phyloP scores from a whole-genome alignment of 1,284 basidiomycete species.

The Ustilago nuda region DNA sequence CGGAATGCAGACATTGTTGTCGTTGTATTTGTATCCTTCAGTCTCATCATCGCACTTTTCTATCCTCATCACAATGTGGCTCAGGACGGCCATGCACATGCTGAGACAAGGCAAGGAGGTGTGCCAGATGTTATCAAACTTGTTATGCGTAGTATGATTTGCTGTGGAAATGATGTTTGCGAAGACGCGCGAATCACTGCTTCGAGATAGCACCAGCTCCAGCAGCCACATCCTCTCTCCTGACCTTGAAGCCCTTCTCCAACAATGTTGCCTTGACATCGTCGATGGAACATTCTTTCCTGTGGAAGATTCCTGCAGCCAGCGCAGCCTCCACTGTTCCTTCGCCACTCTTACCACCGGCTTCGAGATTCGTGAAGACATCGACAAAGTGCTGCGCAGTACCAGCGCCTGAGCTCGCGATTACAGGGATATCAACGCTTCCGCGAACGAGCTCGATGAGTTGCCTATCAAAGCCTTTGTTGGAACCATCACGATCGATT shows the following conservation, averaged over 20 bases:
- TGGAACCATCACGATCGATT: slow-evolving; percentile 95
- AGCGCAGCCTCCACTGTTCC: slow-evolving; percentile 84
- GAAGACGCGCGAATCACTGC: slow-evolving; percentile 13
- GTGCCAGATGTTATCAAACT: neutral
- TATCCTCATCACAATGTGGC: neutral
- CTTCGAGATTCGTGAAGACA: slow-evolving; percentile 71
- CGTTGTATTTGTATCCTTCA: slow-evolving; percentile 19
- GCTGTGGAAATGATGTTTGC: neutral
- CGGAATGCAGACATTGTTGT: neutral
- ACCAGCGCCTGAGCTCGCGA: slow-evolving; percentile 92
- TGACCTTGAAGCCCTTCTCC: slow-evolving; percentile 53
- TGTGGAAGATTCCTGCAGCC: slow-evolving; percentile 97
- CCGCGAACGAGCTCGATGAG: slow-evolving; percentile 79
- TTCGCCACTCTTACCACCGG: slow-evolving; percentile 42
- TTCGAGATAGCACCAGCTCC: slow-evolving; percentile 52
- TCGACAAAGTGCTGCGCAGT: slow-evolving; percentile 83
- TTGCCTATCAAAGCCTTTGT: slow-evolving; percentile 90
- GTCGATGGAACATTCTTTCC: slow-evolving; percentile 80
- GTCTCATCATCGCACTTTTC: neutral
- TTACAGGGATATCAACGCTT: slow-evolving; percentile 87
- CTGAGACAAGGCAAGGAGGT: neutral
- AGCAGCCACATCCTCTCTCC: slow-evolving; percentile 48
- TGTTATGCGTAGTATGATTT: neutral
- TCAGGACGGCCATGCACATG: neutral
- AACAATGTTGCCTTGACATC: slow-evolving; percentile 69